These are phyloP conservation scores for Candida corydali DNA, from an alignment of 805 yeast species.

Conservation along the genomic window DNA sequence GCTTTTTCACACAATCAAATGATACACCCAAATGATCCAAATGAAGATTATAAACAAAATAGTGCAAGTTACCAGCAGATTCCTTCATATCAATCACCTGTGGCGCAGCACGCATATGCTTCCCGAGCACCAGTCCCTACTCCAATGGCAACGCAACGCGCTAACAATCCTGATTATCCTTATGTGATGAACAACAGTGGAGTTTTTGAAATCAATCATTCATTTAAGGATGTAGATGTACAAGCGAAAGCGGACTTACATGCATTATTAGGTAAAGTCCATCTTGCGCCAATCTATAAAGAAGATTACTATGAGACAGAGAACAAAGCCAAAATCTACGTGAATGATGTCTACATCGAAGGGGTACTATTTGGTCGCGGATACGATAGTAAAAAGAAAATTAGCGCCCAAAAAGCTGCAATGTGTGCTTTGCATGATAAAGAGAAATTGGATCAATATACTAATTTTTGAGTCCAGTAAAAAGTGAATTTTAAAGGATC, in stretches of 20 bases:
- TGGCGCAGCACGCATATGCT: not conserved
- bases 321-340: constrained; percentile 13
- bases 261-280: constrained; percentile 19
- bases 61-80: not conserved
- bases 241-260: constrained; percentile 29
- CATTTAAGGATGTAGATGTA: constrained; percentile 9
- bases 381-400: constrained; percentile 29
- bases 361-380: constrained; percentile 27
- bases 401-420: constrained; percentile 38
- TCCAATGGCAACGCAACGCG: too few relatives aligned
- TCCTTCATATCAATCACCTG: not conserved
- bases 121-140: not conserved
- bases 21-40: not conserved
- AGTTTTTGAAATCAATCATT: not conserved
- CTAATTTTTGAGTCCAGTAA: not conserved
- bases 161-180: not conserved
- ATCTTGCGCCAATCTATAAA: constrained; percentile 28
- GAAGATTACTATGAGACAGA: constrained; percentile 20
- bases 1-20: not conserved
- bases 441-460: constrained; percentile 5
- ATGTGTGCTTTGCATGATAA: constrained; percentile 22
- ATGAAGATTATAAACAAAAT: constrained; percentile 1
- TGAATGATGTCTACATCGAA: constrained; percentile 16
- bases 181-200: not conserved
- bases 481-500: too few relatives aligned